phyloP scores from a whole-genome alignment of 768 basidiomycete genomes.

The Crepidotus variabilis region DNA sequence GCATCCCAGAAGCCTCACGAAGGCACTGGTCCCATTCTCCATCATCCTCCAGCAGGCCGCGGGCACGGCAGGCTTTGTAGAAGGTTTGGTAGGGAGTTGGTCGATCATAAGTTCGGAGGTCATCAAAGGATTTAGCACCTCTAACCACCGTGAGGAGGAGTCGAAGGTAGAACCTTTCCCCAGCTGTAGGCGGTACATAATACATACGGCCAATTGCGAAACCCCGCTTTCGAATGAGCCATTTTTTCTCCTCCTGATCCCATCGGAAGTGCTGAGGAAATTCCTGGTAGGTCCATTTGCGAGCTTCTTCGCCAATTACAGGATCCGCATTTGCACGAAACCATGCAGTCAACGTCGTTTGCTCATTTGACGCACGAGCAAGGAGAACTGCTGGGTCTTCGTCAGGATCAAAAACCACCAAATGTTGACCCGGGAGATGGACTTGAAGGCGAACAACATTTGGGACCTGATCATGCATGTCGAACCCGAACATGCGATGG shows the following conservation, averaged over 20 bases:
- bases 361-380: conserved; percentile 4
- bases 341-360: conserved; percentile 25
- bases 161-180: conserved; percentile 38
- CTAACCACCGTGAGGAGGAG: conserved; percentile 33
- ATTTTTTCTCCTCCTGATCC: no score
- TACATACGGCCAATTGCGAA: conserved; percentile 40
- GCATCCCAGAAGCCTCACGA: conserved; percentile 34
- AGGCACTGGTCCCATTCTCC: conserved; percentile 35
- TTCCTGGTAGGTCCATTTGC: conserved; percentile 26
- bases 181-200: conserved; percentile 28
- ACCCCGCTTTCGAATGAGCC: conserved; percentile 22
- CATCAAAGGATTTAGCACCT: conserved; percentile 26
- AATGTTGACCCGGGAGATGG: conserved; percentile 28
- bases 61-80: conserved; percentile 31
- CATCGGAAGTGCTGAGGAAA: conserved; percentile 26
- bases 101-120: conserved; percentile 17
- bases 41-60: conserved; percentile 36
- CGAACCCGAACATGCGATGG: conserved; percentile 31
- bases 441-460: conserved; percentile 37
- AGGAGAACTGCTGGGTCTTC: conserved; percentile 8
- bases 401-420: conserved; percentile 12
- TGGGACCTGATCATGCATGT: conserved; percentile 32
- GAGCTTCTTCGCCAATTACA: conserved; percentile 3
- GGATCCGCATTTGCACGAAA: conserved; percentile 25
- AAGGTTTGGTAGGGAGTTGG: conserved; percentile 21